Base-by-base conservation (phyloP, 1,284 basidiomycete genomes). In the Microbotryum violaceum region DNA sequence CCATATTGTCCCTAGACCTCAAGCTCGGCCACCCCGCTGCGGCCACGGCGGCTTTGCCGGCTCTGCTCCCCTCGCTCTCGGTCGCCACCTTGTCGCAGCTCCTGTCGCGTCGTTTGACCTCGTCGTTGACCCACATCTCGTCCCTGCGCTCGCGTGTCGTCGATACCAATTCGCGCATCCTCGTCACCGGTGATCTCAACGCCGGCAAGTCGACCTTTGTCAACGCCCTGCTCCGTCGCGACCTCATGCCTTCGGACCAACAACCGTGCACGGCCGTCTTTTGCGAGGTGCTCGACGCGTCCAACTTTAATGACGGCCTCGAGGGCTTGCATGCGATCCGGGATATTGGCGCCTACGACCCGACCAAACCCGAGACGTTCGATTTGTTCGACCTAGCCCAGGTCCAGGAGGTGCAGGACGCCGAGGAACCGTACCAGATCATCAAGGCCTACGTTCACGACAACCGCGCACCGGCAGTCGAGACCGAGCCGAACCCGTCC, bases 151-250 rank as follows among this genome's bases (percentile, higher is more conserved):
- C 83, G 60, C 88, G 96, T 53, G 86, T 98, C 23, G 81, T 88
- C 73, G 94, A 97, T 75, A 91, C 85, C 3, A 89, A 91, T 16
- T 94, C 91, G 70, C 92, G 97, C 74, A 93, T 99, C 51, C 84
- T 99, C 65, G 91, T 99, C 64, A 98, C 96, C n/a, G 96, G 96
- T 68, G 96, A 99, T 75, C 82, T 98, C 63, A 99, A 99, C 74
- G 89, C 96, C 37, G 96, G 96, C 72, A 99, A 99, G 78, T 97
- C 92, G 42, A 98, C 96, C 0, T 89, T 98, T 73, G 91, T 98
- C 75, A 98, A 99, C 72, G 89, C 93, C 2, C 79, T 99, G 44
- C 82, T 97, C 8, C 81, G 90, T 58, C 84, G 88, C 50, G 87
- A 88, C 75, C 85, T 97, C 56, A 91, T 98, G 87, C 93, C 96